Conservation (phyloP, 202 grass and related monocot species). For the Cymbopogon flexuosus region DNA sequence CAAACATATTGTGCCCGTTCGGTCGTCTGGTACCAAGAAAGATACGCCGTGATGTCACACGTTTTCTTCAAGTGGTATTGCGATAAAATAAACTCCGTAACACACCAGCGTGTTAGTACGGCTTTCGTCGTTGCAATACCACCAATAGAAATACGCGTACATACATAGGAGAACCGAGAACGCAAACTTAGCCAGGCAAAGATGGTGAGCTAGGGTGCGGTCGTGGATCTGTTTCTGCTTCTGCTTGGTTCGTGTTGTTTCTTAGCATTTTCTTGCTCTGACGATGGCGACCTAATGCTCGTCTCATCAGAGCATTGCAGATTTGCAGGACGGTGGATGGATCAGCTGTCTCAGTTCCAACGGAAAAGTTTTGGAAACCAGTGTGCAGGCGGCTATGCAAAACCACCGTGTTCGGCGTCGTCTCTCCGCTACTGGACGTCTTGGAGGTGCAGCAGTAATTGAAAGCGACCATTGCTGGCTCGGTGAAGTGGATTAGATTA, state of each 20-base stretch:
- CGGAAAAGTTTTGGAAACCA: background rate
- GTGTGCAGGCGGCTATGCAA: background rate
- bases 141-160: background rate
- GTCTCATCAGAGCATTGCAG: background rate
- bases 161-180: background rate
- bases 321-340: background rate
- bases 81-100: background rate
- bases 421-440: background rate
- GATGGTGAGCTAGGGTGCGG: background rate
- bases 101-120: background rate
- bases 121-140: background rate
- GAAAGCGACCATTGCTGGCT: background rate
- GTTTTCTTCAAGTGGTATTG: constrained; percentile 1
- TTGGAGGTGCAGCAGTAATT: background rate
- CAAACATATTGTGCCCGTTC: background rate
- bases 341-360: background rate
- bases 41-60: background rate
- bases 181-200: background rate
- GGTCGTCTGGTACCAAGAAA: background rate
- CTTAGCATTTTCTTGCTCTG: background rate
- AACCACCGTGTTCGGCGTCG: background rate
- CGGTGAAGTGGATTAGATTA: background rate
- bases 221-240: background rate
- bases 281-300: background rate
- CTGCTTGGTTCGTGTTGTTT: background rate